Percentiles rank a stretch among this genome's conserved stretches.
Evolutionary conservation across 805 yeast genomes (phyloP).

Genomic region (Wickerhamiella cacticola): DNA sequence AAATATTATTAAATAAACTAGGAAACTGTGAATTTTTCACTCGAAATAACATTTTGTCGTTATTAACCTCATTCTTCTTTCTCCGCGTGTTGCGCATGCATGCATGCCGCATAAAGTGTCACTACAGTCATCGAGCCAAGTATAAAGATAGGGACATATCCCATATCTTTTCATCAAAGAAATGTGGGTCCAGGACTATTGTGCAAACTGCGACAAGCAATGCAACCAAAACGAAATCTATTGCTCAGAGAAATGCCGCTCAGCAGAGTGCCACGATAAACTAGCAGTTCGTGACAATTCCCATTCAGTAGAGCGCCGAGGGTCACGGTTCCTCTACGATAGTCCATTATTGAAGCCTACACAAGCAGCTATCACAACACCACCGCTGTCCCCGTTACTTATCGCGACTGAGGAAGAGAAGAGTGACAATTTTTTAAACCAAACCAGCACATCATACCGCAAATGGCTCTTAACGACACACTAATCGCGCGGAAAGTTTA

Average conservation of each 20-base stretch:
- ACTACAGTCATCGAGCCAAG: conserved; percentile 2
- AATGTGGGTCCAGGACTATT: conserved; percentile 41
- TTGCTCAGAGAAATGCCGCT: conserved; percentile 37
- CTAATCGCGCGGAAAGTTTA: not conserved
- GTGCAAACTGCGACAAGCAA: conserved; percentile 46
- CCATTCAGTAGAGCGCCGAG: conserved; percentile 8
- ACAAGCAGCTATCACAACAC: conserved; percentile 15
- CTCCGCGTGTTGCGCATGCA: conserved; percentile 8
- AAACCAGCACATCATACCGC: conserved; percentile 11
- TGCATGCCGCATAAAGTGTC: conserved; percentile 7
- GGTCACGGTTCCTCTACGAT: conserved; percentile 19
- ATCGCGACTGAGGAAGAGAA: conserved; percentile 14
- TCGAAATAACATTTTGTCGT: not conserved
- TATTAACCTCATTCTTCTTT: not conserved
- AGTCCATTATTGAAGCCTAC: conserved; percentile 22
- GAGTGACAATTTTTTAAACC: conserved; percentile 8
- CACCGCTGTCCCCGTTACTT: conserved; percentile 21
- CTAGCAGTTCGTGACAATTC: not conserved
- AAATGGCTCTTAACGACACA: conserved; percentile 12
- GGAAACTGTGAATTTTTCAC: too few species aligned
- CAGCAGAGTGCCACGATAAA: conserved; percentile 12
- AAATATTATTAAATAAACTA: too few species aligned
- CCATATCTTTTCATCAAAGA: not conserved
- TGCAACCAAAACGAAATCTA: conserved; percentile 35
- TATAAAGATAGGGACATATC: conserved; percentile 3